Conservation (phyloP, 306 rosid species). For the Acacia melanoxylon region DNA sequence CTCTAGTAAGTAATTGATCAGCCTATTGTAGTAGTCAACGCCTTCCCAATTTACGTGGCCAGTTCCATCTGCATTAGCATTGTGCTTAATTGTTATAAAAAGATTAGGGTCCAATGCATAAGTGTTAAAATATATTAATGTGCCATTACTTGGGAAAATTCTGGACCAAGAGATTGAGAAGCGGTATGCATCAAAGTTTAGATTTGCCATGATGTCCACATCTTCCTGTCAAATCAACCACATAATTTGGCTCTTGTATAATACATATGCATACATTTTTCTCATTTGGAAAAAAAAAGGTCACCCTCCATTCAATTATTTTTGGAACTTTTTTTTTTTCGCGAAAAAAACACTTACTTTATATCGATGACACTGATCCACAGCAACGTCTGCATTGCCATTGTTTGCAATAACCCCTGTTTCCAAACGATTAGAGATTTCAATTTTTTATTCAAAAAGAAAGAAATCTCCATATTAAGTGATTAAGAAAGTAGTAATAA, state of each 20-base stretch:
- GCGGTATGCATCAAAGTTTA: conserved; percentile 63
- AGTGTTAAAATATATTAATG: neutral
- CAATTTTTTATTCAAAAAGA: neutral
- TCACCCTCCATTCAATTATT: neutral
- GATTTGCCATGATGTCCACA: conserved; percentile 49
- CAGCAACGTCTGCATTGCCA: conserved; percentile 54
- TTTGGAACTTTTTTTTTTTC: neutral
- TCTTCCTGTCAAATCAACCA: conserved; percentile 49
- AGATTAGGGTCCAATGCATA: too few relatives aligned
- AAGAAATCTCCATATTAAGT: neutral
- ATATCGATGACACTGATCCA: conserved; percentile 67
- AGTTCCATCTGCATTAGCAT: conserved; percentile 47
- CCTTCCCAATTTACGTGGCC: conserved; percentile 64
- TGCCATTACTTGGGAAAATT: conserved; percentile 54
- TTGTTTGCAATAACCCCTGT: conserved; percentile 55
- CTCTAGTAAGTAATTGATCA: conserved; percentile 59
- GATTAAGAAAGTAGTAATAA: neutral
- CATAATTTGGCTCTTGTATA: neutral
- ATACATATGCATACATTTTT: neutral
- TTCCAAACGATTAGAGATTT: neutral
- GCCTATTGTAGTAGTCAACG: conserved; percentile 64
- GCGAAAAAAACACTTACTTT: conserved; percentile 29
- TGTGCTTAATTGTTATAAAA: neutral
- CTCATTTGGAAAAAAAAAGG: neutral
- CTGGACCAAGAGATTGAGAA: conserved; percentile 74